Percentiles rank a stretch among this genome's conserved stretches.
Evolutionary conservation across 768 basidiomycete genomes (phyloP).

Genomic region (Psilocybe sp.): DNA sequence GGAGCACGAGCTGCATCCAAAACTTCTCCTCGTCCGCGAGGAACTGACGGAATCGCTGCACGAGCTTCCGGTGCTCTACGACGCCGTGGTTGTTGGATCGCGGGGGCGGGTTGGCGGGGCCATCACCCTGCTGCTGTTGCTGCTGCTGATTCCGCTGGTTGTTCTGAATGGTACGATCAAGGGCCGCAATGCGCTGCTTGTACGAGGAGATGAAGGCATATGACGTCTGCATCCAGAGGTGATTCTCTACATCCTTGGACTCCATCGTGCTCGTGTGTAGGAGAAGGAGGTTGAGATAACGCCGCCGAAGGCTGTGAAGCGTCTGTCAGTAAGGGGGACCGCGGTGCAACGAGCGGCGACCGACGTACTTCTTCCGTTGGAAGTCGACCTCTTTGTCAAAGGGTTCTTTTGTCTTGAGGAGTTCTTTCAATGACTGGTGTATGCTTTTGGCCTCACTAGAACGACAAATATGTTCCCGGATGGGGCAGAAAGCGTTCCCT

Average conservation of each 20-base stretch:
- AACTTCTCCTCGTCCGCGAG: constrained; percentile 89
- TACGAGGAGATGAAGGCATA: constrained; percentile 82
- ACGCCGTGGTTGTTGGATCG: constrained; percentile 44
- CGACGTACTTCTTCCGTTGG: constrained; percentile 77
- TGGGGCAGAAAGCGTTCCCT: constrained; percentile 1
- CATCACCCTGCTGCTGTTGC: constrained; percentile 25
- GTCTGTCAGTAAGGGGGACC: constrained; percentile 13
- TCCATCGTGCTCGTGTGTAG: constrained; percentile 67
- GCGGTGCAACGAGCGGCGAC: constrained; percentile 8
- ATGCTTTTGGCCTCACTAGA: constrained; percentile 76
- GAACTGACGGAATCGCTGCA: constrained; percentile 88
- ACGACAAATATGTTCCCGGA: constrained; percentile 14
- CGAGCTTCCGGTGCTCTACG: constrained; percentile 82
- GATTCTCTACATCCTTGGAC: constrained; percentile 76
- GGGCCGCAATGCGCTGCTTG: constrained; percentile 67
- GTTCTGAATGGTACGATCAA: constrained; percentile 57
- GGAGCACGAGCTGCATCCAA: constrained; percentile 77
- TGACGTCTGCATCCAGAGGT: constrained; percentile 92
- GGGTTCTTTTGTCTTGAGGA: constrained; percentile 70
- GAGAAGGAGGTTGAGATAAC: constrained; percentile 68
- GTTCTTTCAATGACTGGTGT: constrained; percentile 71
- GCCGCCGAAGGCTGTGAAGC: constrained; percentile 58
- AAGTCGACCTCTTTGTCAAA: constrained; percentile 88
- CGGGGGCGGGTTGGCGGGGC: constrained; percentile 10
- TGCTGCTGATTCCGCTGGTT: constrained; percentile 35